Conservation (phyloP, 108 stramenopile genomes). For the Nitzschia sp. region DNA sequence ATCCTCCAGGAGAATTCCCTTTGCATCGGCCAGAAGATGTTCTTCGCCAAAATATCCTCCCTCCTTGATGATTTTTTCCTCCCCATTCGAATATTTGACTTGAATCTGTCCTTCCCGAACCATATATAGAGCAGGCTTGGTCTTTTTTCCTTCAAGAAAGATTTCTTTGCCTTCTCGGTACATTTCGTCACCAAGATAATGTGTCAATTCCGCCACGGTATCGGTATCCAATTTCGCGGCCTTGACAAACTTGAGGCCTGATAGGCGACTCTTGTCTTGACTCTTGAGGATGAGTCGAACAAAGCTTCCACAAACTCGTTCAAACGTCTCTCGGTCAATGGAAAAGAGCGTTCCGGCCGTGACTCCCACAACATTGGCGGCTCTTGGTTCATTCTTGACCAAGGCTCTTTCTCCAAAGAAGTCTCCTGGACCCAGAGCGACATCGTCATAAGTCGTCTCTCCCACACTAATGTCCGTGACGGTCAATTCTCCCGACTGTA, state of each 20-base stretch:
- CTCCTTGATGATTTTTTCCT: slow-evolving; percentile 28
- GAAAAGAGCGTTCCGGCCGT: slow-evolving; percentile 27
- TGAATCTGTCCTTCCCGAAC: slow-evolving; percentile 54
- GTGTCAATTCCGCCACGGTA: slow-evolving; percentile 44
- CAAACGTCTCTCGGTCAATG: slow-evolving; percentile 45
- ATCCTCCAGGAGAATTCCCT: not conserved
- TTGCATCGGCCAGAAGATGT: slow-evolving; percentile 19
- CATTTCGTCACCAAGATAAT: slow-evolving; percentile 37
- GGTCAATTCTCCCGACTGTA: slow-evolving; percentile 60
- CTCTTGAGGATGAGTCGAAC: slow-evolving; percentile 26
- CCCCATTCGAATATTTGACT: not conserved
- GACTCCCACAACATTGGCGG: slow-evolving; percentile 54
- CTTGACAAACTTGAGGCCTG: slow-evolving; percentile 34
- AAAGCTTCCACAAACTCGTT: slow-evolving; percentile 44
- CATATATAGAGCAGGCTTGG: slow-evolving; percentile 51
- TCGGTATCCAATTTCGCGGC: slow-evolving; percentile 51
- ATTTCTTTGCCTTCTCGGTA: slow-evolving; percentile 63
- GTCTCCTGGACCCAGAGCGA: slow-evolving; percentile 45
- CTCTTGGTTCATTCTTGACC: slow-evolving; percentile 32
- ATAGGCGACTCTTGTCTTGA: slow-evolving; percentile 42
- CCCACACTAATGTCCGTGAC: slow-evolving; percentile 49
- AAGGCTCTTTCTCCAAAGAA: slow-evolving; percentile 43
- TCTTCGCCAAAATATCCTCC: slow-evolving; percentile 67
- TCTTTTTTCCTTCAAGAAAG: slow-evolving; percentile 68
- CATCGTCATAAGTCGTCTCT: slow-evolving; percentile 48